Evolutionary conservation across 1,139 yeast genomes (phyloP), one percentile per base, ranked within the genome.

Genomic region (Meyerozyma carpophila): DNA sequence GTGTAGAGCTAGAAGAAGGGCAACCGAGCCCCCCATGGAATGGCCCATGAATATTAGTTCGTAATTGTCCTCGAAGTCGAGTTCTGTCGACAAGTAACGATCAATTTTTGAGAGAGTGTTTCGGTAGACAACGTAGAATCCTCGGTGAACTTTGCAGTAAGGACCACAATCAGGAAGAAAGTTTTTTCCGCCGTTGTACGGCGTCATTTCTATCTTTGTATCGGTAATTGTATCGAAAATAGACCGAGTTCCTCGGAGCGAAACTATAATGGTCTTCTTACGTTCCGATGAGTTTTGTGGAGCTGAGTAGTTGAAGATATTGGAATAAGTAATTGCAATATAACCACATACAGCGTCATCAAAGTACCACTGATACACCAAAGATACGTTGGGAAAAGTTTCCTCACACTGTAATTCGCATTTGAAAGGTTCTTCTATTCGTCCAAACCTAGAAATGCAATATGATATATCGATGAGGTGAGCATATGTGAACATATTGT

Each of bases 1-100:
- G 44, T 69, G 68, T 20, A 75, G 54, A 0, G 71, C 68, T 11
- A 75, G 50, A 1, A 77, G 52, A 3, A 71, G 50, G 0, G 75
- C 73, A 8, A 76, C 62, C 2, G 79, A 68, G 7, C 81, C 82
- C 1, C 82, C 82, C 49, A 76, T 50, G 0, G 81, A 76, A 51
- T 77, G 82, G 1, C 82, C 82, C 51, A 75, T 53, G 6, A 77
- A 58, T 1, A 62, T 41, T 2, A 77, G 48, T 46, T 70, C 68
- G 43, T 67, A 67, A 39, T 63, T 56, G 6, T 63, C 62, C 11
- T 45, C 47, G 25, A 43, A 42, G 26, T 18, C 13, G 36, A 40
- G 50, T 43, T 66, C 70, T 5, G 48, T 36, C 9, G 57, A 58
- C 13, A 74, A 42, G 3, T 54, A 44, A 2, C 46, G 46, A 27